A percentile compares a stretch with the other conserved stretches of the same genome.
Evolutionary conservation across 371 early-diverging fungal genomes (phyloP).

Genomic region (Rhizopus sp.): DNA sequence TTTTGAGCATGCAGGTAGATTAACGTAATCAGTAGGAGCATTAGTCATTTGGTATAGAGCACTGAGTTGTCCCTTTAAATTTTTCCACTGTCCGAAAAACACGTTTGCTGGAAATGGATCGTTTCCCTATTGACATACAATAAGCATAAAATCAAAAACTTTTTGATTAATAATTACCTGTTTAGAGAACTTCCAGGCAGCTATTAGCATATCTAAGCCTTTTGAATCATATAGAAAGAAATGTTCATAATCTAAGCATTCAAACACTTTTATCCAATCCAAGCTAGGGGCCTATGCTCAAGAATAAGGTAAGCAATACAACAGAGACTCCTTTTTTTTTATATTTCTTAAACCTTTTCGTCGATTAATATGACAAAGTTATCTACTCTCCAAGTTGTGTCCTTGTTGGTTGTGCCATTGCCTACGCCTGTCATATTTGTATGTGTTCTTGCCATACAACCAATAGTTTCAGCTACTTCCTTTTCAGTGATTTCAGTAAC

Average conservation of each 20-base stretch:
- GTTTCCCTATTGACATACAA: conserved; percentile 14
- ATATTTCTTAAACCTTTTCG: conserved; percentile 52
- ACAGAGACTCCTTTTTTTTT: neutral
- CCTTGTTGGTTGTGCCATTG: conserved; percentile 26
- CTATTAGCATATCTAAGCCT: conserved; percentile 67
- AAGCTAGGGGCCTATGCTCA: conserved; percentile 49
- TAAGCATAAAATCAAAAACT: neutral
- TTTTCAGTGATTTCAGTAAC: conserved; percentile 45
- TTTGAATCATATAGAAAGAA: conserved; percentile 65
- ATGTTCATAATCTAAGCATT: conserved; percentile 71
- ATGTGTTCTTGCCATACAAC: conserved; percentile 72
- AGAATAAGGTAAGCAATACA: neutral
- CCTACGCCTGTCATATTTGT: conserved; percentile 56
- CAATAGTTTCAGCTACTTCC: conserved; percentile 71
- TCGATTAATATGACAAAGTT: conserved; percentile 59
- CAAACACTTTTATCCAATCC: conserved; percentile 69
- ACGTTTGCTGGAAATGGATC: conserved; percentile 68
- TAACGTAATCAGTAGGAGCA: conserved; percentile 57
- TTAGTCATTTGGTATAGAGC: conserved; percentile 68
- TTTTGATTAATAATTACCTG: conserved; percentile 45
- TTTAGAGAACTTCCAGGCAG: conserved; percentile 62
- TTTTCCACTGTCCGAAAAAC: conserved; percentile 79
- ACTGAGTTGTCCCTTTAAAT: conserved; percentile 71
- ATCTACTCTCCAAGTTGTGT: conserved; percentile 68
- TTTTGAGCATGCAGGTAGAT: conserved; percentile 48